These are phyloP conservation scores for Pterula multifida DNA, from an alignment of 1,284 basidiomycete genomes.

Conservation along the genomic window DNA sequence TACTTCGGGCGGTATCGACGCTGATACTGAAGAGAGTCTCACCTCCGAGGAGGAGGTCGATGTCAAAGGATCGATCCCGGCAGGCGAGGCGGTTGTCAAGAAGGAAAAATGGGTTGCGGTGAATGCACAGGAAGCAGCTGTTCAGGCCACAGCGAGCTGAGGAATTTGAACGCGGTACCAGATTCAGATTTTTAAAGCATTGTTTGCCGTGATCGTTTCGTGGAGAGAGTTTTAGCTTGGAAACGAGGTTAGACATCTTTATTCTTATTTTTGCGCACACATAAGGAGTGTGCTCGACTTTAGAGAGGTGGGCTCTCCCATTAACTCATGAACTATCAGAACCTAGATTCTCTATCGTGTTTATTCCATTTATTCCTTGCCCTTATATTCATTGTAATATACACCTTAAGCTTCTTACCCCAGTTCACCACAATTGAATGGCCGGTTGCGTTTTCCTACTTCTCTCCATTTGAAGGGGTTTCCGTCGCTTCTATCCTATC, in stretches of 20 bases:
- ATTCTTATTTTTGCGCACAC: no score
- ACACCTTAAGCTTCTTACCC: neutral
- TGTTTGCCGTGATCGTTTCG: neutral
- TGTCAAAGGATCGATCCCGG: constrained; percentile 17
- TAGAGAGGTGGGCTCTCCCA: no score
- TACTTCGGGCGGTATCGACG: constrained; percentile 44
- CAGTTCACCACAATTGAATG: neutral
- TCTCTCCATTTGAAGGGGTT: neutral
- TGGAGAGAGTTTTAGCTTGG: no score
- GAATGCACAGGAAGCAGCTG: constrained; percentile 16
- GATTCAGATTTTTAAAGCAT: neutral
- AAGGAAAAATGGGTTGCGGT: constrained; percentile 70
- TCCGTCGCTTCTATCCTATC: neutral
- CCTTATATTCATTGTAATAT: neutral
- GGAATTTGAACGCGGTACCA: neutral
- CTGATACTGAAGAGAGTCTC: constrained; percentile 61
- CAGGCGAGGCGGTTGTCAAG: constrained; percentile 20
- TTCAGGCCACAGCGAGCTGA: neutral
- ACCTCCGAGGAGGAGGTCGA: constrained; percentile 59
- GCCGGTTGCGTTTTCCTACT: neutral
- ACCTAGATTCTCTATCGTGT: neutral
- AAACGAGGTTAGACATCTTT: no score
- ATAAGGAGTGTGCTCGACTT: neutral
- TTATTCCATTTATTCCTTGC: neutral
- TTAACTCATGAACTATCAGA: neutral